These are phyloP conservation scores for Colletotrichum higginsianum DNA, from an alignment of 2,329 filamentous ascomycete genomes.

Conservation along the genomic window DNA sequence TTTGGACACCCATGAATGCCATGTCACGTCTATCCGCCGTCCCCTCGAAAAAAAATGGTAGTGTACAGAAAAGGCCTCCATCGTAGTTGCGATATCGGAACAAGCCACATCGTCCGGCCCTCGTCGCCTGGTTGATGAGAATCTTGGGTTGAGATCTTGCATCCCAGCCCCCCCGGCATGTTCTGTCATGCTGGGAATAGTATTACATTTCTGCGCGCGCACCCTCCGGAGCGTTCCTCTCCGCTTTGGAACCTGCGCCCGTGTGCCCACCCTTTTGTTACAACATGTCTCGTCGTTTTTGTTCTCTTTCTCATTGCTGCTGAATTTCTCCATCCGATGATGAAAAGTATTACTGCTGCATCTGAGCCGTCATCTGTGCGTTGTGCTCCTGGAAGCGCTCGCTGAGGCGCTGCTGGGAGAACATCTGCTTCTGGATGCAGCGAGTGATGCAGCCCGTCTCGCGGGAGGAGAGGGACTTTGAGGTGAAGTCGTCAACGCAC, in stretches of 20 bases:
- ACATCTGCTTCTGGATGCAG: conserved; percentile 97
- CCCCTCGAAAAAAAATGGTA: conserved; percentile 16
- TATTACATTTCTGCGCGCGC: conserved; percentile 36
- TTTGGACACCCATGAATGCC: conserved; percentile 28
- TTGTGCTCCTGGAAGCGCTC: conserved; percentile 88
- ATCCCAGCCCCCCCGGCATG: not conserved
- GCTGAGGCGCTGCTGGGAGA: conserved; percentile 89
- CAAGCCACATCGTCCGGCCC: conserved; percentile 2
- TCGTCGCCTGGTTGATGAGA: conserved; percentile 11
- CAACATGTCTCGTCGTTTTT: conserved; percentile 16
- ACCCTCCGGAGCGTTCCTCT: not conserved
- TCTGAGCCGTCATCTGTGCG: conserved; percentile 70
- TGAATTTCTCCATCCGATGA: too few species aligned
- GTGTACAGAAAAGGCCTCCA: conserved; percentile 33
- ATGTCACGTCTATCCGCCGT: conserved; percentile 32
- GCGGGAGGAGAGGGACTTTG: conserved; percentile 89
- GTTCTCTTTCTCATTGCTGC: conserved; percentile 12
- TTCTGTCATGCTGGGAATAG: conserved; percentile 33
- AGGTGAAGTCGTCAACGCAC: conserved; percentile 98
- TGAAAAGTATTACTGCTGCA: conserved; percentile 58
- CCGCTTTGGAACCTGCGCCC: too few species aligned
- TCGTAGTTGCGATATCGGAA: conserved; percentile 14
- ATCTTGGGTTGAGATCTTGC: conserved; percentile 2
- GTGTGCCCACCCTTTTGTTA: not conserved
- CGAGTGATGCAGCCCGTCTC: conserved; percentile 94